Evolutionary conservation across 176 grass and related monocot genomes (phyloP).

Genomic region (Themeda triandra): DNA sequence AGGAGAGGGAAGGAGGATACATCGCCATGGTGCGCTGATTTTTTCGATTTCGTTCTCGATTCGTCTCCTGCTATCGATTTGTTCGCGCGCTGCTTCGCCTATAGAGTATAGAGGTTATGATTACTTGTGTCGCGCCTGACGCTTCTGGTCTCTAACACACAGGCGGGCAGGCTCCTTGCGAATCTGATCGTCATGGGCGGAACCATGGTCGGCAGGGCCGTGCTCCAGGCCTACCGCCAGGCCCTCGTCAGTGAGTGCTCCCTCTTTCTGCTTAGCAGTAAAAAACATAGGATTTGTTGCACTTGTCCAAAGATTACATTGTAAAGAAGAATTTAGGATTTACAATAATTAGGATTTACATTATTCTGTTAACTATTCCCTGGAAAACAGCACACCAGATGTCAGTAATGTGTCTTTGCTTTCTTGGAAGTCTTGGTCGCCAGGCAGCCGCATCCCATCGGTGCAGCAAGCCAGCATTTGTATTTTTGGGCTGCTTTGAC

Average conservation of each 20-base stretch:
- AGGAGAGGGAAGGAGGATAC: neutral
- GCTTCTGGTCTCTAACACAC: neutral
- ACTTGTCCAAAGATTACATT: too few species aligned
- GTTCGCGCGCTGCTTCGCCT: neutral
- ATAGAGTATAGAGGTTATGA: neutral
- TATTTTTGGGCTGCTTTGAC: neutral
- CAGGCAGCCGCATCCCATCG: too few species aligned
- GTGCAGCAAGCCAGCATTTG: too few species aligned
- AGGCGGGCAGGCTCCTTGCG: constrained; percentile 72
- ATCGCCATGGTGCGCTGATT: constrained; percentile 13
- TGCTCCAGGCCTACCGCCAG: constrained; percentile 73
- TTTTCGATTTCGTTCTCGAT: neutral
- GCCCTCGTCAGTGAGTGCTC: constrained; percentile 72
- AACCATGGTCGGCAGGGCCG: constrained; percentile 56
- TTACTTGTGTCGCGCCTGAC: too few species aligned
- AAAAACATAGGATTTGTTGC: neutral
- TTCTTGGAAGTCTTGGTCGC: too few species aligned
- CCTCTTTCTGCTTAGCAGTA: neutral
- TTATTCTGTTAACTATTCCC: too few species aligned
- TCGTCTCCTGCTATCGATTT: neutral
- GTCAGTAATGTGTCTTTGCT: too few species aligned
- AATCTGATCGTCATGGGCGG: constrained; percentile 70
- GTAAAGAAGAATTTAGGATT: too few species aligned
- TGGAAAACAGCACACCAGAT: too few species aligned
- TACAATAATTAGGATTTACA: too few species aligned